A percentile compares a stretch with the other conserved stretches of the same genome.
phyloP scores from a whole-genome alignment of 192 early-diverging fungal genomes.

The Gonapodya sp. region DNA sequence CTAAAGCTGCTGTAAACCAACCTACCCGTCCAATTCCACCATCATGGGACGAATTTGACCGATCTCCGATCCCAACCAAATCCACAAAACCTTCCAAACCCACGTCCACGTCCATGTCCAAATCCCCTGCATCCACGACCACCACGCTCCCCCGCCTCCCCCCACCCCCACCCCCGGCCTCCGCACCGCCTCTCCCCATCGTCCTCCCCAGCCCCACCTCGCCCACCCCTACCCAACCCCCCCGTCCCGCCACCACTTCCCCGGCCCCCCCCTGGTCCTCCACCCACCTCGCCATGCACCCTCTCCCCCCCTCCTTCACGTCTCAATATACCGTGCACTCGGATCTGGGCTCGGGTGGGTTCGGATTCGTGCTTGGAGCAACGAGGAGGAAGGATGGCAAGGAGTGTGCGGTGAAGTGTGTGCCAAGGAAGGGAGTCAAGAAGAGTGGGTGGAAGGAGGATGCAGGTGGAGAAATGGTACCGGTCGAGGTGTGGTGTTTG shows the following conservation, averaged over 20 bases:
- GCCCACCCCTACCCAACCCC: background rate
- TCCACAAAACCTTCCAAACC: background rate
- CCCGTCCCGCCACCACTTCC: background rate
- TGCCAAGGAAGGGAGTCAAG: background rate
- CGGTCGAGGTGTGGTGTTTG: constrained; percentile 1
- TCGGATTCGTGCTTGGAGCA: background rate
- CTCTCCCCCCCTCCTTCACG: background rate
- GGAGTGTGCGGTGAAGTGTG: background rate
- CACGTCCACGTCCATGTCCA: background rate
- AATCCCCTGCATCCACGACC: background rate
- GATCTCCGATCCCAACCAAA: background rate
- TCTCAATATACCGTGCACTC: background rate
- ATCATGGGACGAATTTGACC: background rate
- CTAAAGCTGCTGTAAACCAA: background rate
- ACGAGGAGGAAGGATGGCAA: background rate
- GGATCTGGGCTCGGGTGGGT: background rate
- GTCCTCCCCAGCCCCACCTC: background rate
- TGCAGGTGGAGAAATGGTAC: background rate
- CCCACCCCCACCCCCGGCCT: background rate
- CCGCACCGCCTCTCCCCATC: background rate
- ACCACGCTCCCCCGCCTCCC: background rate
- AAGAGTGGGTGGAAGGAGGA: background rate
- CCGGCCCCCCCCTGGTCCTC: background rate
- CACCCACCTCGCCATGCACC: background rate
- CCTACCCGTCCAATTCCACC: background rate